Evolutionary conservation across 148 eudicot species (phyloP).

Genomic region (Pouteria glomerata): DNA sequence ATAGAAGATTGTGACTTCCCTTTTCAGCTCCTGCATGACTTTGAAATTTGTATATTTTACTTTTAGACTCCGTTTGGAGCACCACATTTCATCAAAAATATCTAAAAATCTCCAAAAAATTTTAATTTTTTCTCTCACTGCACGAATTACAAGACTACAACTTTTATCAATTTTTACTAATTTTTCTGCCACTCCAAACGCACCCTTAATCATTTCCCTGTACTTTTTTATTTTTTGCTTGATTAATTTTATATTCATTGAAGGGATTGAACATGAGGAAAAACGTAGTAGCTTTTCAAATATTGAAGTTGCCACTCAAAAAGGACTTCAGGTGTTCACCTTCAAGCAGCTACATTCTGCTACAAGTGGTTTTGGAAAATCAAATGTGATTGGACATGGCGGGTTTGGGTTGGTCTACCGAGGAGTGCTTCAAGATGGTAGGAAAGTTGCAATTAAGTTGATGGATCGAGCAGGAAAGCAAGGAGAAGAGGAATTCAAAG

Average conservation of each 20-base stretch:
- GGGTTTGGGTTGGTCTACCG: constrained; percentile 84
- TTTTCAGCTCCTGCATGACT: too few relatives aligned
- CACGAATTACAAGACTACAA: too few relatives aligned
- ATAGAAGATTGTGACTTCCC: too few relatives aligned
- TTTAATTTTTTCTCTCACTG: too few relatives aligned
- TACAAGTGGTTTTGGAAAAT: constrained; percentile 82
- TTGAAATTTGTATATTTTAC: too few relatives aligned
- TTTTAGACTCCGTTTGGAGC: too few relatives aligned
- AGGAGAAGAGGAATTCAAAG: constrained; percentile 90
- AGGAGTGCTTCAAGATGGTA: constrained; percentile 79
- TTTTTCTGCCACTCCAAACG: background rate
- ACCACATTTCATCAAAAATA: too few relatives aligned
- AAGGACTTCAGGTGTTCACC: constrained; percentile 70
- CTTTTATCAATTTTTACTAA: background rate
- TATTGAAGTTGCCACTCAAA: constrained; percentile 56
- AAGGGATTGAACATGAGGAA: constrained; percentile 54
- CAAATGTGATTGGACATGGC: constrained; percentile 89
- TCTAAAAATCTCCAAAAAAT: too few relatives aligned
- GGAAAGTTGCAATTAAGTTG: constrained; percentile 83
- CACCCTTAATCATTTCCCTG: too few relatives aligned
- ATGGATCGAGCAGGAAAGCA: constrained; percentile 94
- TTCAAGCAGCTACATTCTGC: constrained; percentile 87
- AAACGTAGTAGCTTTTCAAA: constrained; percentile 29
- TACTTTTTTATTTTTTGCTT: constrained; percentile 3
- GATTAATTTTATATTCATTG: constrained; percentile 18